Evolutionary conservation across 208 protist species (phyloP).

Genomic region (Leishmania braziliensis): DNA sequence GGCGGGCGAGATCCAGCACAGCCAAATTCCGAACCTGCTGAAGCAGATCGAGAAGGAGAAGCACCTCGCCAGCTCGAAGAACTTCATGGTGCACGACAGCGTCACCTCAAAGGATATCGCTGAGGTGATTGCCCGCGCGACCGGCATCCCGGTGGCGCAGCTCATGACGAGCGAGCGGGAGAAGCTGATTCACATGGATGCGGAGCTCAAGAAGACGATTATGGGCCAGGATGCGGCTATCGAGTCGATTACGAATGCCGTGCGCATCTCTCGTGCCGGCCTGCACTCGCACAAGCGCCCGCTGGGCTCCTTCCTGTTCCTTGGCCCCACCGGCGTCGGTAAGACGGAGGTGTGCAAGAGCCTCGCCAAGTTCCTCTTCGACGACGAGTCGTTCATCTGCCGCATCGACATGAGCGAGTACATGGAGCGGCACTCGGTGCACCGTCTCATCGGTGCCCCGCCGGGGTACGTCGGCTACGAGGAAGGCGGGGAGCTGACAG

Average conservation of each 20-base stretch:
- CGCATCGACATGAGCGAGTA: constrained; percentile 99
- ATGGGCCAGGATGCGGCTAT: constrained; percentile 98
- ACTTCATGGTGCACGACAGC: constrained; percentile 94
- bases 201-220: constrained; percentile 88
- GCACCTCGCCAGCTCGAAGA: constrained; percentile 88
- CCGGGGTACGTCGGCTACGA: constrained; percentile 99
- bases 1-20: constrained; percentile 84
- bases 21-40: constrained; percentile 75
- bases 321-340: constrained; percentile 96
- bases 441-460: constrained; percentile 97
- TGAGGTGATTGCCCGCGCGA: constrained; percentile 96
- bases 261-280: constrained; percentile 95
- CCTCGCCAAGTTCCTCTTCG: constrained; percentile 96
- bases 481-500: constrained; percentile 98
- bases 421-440: constrained; percentile 97
- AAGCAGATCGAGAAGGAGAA: constrained; percentile 90
- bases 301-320: constrained; percentile 96
- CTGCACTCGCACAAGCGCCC: constrained; percentile 91
- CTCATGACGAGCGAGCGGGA: constrained; percentile 91
- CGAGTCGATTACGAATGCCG: constrained; percentile 93
- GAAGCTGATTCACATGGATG: constrained; percentile 88
- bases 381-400: constrained; percentile 96
- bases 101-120: constrained; percentile 95
- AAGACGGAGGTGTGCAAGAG: constrained; percentile 98
- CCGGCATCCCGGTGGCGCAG: constrained; percentile 97